Evolutionary conservation across 176 grass and related monocot genomes (phyloP).

Genomic region (Phragmites australis): DNA sequence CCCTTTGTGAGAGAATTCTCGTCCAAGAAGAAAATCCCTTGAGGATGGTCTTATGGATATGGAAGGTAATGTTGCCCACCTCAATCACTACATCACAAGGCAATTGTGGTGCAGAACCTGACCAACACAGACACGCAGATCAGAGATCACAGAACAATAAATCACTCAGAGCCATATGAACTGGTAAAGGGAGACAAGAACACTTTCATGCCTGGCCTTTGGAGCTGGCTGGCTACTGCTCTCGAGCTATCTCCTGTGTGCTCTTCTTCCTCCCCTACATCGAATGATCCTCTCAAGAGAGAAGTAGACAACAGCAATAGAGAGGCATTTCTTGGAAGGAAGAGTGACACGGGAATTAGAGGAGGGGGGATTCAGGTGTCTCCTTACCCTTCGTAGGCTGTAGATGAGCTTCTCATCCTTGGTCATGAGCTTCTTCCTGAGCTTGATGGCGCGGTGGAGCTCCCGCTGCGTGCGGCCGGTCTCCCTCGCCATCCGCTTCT

Average conservation of each 20-base stretch:
- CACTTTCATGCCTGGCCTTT: constrained; percentile 82
- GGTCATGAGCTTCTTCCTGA: constrained; percentile 96
- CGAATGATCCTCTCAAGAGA: background rate
- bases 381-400: constrained; percentile 72
- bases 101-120: constrained; percentile 97
- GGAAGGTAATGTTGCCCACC: constrained; percentile 92
- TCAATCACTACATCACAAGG: constrained; percentile 96
- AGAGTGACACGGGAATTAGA: constrained; percentile 42
- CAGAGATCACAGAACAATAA: constrained; percentile 28
- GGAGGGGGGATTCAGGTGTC: background rate
- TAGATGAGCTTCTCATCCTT: constrained; percentile 89
- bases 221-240: constrained; percentile 44
- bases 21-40: no score
- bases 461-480: constrained; percentile 84
- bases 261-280: constrained; percentile 55
- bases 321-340: constrained; percentile 39
- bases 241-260: constrained; percentile 29
- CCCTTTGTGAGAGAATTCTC: no score
- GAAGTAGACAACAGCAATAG: background rate
- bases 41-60: constrained; percentile 99
- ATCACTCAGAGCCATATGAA: background rate
- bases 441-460: constrained; percentile 81
- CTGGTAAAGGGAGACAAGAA: background rate
- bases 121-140: background rate
- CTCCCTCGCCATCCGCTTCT: constrained; percentile 90